Evolutionary conservation across 768 basidiomycete genomes (phyloP).

Genomic region (Hygrophorus pudorinus): DNA sequence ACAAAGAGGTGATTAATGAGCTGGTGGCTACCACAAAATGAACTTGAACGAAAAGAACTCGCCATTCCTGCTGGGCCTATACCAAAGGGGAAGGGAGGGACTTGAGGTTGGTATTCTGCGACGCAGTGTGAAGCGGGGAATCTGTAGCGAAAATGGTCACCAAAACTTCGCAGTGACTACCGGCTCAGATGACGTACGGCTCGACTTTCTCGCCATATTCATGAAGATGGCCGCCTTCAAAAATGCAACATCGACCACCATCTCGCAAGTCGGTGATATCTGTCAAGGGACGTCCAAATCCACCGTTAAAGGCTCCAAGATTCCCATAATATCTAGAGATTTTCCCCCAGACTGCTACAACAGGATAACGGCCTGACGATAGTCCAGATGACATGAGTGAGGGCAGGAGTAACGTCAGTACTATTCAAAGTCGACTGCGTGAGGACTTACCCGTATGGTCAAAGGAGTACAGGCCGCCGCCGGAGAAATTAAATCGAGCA

Average conservation of each 20-base stretch:
- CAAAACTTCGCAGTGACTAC: background rate
- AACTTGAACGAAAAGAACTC: background rate
- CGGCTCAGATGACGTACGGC: background rate
- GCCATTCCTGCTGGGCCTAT: conserved; percentile 3
- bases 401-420: no score
- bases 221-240: conserved; percentile 5
- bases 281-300: conserved; percentile 6
- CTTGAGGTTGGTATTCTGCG: background rate
- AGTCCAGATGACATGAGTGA: background rate
- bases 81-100: conserved; percentile 3
- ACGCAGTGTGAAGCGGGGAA: conserved; percentile 4
- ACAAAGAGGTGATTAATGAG: background rate
- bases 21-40: background rate
- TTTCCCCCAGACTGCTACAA: conserved; percentile 2
- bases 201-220: conserved; percentile 3
- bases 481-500: background rate
- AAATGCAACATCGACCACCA: conserved; percentile 6
- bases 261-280: conserved; percentile 3
- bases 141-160: background rate
- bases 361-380: conserved; percentile 3
- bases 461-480: background rate
- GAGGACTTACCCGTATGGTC: background rate
- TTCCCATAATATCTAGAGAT: background rate
- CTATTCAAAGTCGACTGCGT: no score
- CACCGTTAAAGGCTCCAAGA: background rate